Percentiles rank a stretch among this genome's conserved stretches.
These are phyloP conservation scores for Epithele typhae DNA, from an alignment of 768 basidiomycete species.

Conservation along the genomic window DNA sequence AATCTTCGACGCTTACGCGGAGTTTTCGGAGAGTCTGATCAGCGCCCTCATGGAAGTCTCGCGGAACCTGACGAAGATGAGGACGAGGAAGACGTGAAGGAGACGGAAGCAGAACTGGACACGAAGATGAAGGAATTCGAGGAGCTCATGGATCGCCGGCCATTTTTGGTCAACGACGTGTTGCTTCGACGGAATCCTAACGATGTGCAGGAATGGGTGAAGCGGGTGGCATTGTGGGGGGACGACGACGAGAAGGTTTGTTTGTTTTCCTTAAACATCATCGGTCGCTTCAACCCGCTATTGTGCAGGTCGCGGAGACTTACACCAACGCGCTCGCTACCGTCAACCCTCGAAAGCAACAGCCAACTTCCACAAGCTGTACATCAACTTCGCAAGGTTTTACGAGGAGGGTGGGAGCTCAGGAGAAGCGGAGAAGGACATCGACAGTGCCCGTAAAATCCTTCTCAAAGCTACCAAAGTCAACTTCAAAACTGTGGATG, in stretches of 20 bases:
- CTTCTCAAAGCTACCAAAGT: slow-evolving; percentile 90
- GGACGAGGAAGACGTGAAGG: slow-evolving; percentile 73
- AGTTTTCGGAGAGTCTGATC: slow-evolving; percentile 88
- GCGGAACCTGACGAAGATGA: slow-evolving; percentile 73
- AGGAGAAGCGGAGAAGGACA: slow-evolving; percentile 73
- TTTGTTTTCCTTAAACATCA: slow-evolving; percentile 1
- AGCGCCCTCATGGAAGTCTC: slow-evolving; percentile 85
- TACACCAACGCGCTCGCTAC: slow-evolving; percentile 89
- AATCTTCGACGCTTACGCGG: slow-evolving; percentile 94
- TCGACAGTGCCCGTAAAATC: slow-evolving; percentile 86
- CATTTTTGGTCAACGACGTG: slow-evolving; percentile 96
- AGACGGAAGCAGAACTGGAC: slow-evolving; percentile 83
- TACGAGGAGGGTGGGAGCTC: slow-evolving; percentile 93
- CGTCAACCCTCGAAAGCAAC: slow-evolving; percentile 87
- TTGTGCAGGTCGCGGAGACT: slow-evolving; percentile 78
- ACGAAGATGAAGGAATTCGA: slow-evolving; percentile 89
- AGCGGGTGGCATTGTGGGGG: slow-evolving; percentile 89
- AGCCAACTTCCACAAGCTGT: slow-evolving; percentile 84
- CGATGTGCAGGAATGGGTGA: slow-evolving; percentile 99
- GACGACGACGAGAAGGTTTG: slow-evolving; percentile 89
- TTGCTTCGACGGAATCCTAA: slow-evolving; percentile 90
- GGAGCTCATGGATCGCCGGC: slow-evolving; percentile 89
- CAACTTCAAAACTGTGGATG: slow-evolving; percentile 93
- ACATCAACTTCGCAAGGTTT: slow-evolving; percentile 94
- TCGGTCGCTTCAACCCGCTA: background rate